phyloP scores from a whole-genome alignment of 1,284 basidiomycete genomes.

The Ceratobasidium sp. region DNA sequence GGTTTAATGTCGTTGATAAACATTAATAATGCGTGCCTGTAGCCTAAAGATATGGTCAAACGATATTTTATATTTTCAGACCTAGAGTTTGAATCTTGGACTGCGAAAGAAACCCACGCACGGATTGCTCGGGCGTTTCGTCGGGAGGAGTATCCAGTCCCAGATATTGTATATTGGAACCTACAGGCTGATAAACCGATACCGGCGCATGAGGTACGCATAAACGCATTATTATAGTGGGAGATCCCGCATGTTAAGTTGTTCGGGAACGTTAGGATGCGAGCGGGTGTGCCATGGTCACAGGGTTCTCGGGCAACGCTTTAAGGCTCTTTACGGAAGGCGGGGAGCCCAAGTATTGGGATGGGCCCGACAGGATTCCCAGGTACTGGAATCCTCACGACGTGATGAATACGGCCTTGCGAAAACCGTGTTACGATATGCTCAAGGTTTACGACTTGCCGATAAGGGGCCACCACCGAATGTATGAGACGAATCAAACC shows the following conservation, averaged over 20 bases:
- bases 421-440: slow-evolving; percentile 60
- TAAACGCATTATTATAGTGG: background rate
- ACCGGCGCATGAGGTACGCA: slow-evolving; percentile 30
- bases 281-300: slow-evolving; percentile 71
- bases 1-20: too few relatives aligned
- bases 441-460: slow-evolving; percentile 52
- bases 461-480: background rate
- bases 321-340: slow-evolving; percentile 76
- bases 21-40: too few relatives aligned
- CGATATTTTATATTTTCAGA: slow-evolving; percentile 77
- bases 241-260: background rate
- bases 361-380: slow-evolving; percentile 54
- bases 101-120: slow-evolving; percentile 72
- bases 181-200: slow-evolving; percentile 51
- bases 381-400: slow-evolving; percentile 46
- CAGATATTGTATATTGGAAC: slow-evolving; percentile 70
- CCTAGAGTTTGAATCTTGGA: slow-evolving; percentile 73
- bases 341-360: slow-evolving; percentile 53
- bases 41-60: slow-evolving; percentile 71
- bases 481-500: background rate
- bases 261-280: background rate
- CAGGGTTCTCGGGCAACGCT: slow-evolving; percentile 73
- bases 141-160: slow-evolving; percentile 71
- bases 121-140: slow-evolving; percentile 63
- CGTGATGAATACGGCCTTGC: slow-evolving; percentile 66